Evolutionary conservation across 164 flowering plant species (phyloP), one percentile per base, ranked within the genome.

Genomic region (Berberis vulgaris): DNA sequence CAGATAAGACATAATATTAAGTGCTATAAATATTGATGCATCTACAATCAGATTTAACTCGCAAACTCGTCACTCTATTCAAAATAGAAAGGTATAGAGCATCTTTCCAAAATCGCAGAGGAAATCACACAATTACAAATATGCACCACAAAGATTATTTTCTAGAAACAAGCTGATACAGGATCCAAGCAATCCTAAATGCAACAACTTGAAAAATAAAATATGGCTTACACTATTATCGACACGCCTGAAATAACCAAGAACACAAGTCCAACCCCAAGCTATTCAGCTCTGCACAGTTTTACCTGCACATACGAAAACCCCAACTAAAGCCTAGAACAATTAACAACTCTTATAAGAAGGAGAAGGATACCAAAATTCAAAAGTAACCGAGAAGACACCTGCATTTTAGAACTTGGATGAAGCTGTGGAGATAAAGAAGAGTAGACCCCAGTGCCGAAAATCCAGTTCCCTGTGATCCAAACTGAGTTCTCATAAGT

Each of bases 401-500:
- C 78, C 78, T 75, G 72, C 62, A 68, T 54, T 54, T 59, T 69
- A 71, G 62, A 74, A 63, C 64, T 68, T 61, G 56, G 56, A 65
- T 71, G 64, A 68, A 71, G 60, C 65, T 62, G 65, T 52, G 70
- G 64, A 62, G 72, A 65, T 70, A 71, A 68, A 68, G 62, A 65
- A 62, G 60, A 67, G 62, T 62, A n/a, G 41, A 62, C 63, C 64
- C 56, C 59, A 54, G 59, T 44, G 26, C 53, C n/a, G 67, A 56
- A 60, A 60, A 56, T 57, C 77, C 59, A 68, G 52, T 43, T 45
- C 26, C 38, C 64, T 60, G 62, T 56, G 74, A 55, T 54, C 43
- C 60, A 64, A 47, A 46, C 49, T 59, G 71, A 68, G 61, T 65
- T 68, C 46, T 13, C 71, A 63, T 26, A 57, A 54, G 54, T 66